These are phyloP conservation scores for Erodium texanum DNA, from an alignment of 441 rosid genomes.

Conservation along the genomic window DNA sequence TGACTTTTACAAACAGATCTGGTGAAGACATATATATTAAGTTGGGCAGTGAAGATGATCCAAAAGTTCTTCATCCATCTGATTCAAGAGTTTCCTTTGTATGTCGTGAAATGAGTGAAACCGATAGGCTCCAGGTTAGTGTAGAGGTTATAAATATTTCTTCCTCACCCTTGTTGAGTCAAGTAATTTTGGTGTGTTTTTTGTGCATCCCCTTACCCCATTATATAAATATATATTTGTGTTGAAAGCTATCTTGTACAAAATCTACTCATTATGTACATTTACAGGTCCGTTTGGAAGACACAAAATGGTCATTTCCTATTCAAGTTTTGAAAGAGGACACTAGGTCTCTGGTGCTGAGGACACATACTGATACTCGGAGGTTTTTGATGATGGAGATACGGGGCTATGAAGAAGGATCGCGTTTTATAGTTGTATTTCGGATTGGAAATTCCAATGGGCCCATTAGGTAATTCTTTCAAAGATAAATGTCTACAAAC, in stretches of 20 bases:
- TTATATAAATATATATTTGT: not conserved
- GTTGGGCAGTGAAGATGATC: constrained; percentile 67
- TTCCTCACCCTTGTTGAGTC: constrained; percentile 8
- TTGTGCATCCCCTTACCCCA: not conserved
- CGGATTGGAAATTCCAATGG: constrained; percentile 77
- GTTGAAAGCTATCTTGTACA: no score
- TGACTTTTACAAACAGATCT: constrained; percentile 88
- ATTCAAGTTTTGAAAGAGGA: constrained; percentile 80
- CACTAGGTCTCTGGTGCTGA: constrained; percentile 70
- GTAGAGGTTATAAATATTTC: constrained; percentile 10
- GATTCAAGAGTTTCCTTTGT: constrained; percentile 80
- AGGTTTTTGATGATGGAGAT: constrained; percentile 67
- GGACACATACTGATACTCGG: constrained; percentile 44
- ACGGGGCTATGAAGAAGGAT: constrained; percentile 99
- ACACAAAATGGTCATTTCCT: constrained; percentile 94
- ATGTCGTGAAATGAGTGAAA: constrained; percentile 42
- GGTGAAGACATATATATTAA: constrained; percentile 73
- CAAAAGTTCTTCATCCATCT: constrained; percentile 65
- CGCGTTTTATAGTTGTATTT: constrained; percentile 87
- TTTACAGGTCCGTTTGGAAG: constrained; percentile 65
- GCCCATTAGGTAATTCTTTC: constrained; percentile 65
- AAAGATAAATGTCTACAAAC: not conserved
- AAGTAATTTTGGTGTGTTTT: constrained; percentile 5
- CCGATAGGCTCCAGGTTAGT: constrained; percentile 82
- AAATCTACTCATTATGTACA: not conserved